Base-by-base conservation (phyloP, 345 rosid species). In the Rhizophora mangle region DNA sequence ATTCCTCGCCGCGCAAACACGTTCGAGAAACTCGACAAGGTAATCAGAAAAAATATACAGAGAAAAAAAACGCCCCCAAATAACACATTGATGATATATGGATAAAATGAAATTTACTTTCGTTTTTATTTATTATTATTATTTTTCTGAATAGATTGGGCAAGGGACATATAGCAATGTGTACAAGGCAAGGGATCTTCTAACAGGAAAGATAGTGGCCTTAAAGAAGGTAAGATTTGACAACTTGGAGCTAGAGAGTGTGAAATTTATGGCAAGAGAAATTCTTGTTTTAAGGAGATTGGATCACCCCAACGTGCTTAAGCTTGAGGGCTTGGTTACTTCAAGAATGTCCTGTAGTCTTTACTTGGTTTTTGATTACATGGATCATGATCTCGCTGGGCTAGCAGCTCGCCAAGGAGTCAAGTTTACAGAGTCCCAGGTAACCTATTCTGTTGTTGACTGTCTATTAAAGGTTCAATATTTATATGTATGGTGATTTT, bases 381-480 rank as follows among this genome's bases (percentile, higher is more conserved):
- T 94, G 98, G 97, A 94, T n/a, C 97, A 91, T 69, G 98, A 94
- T 87, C 91, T 94, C 60, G 65, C 98, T 2, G 98, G 98, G 32
- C 90, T 91, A 15, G 95, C 82, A 0, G 93, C 90, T 3, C 73
- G 86, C 76, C 93, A 80, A 70, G 80, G 82, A 37, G 81, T 81
- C 78, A 91, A 94, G 87, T 91, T 94, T 83, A 81, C 86, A 18
- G 88, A 88, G 76, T 80, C 98, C 80, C 98, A 91, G 97, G 98
- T 91, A 67, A 67, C 47, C 10, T 24, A 24, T 56, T 21, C 16
- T 6, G 16, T 49, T 59, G 18, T 54, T 43, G 47, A 49, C 31
- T 11, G 19, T 2, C 52, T 57, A n/a, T 32, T 67, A 21, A 6
- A 60, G 36, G 19, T 39, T 53, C 31, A 24, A 5, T 22, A 21